Evolutionary conservation across 805 yeast genomes (phyloP), one percentile per base, ranked within the genome.

Genomic region (Nakazawaea siamensis): DNA sequence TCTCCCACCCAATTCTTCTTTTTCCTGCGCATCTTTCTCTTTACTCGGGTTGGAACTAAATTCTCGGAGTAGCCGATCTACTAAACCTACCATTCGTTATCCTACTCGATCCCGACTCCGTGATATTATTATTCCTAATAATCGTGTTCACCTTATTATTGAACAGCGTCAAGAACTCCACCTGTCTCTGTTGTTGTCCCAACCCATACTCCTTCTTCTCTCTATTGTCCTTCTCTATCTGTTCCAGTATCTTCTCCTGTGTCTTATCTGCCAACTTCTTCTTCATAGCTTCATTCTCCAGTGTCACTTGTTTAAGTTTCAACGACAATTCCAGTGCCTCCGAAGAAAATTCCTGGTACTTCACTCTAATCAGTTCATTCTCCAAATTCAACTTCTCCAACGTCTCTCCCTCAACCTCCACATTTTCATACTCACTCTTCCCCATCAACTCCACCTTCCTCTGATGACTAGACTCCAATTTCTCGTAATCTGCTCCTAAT

Each of bases 311-410:
- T 52, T 48, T 4, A 58, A 40, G 20, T 56, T 8, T 43, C 42
- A 16, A 49, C 43, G 17, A 68, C 34, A 8, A 29, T 26, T 2
- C 54, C 57, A 1, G 73, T 73, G 3, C 77, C 76, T n/a, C 42
- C 34, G 72, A 57, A 0, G 78, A 70, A 6, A 48, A 48, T 4
- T 39, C 31, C 47, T 72, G 79, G 43, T 73, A 73, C n/a, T 51
- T 37, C 1, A 40, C 26, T 39, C 80, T 50, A 19, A 66, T 43
- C 4, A 34, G 38, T 18, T 58, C 60, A 31, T 58, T 64, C 18
- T 38, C 31, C 2, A 28, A 18, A 13, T 49, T 33, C 19, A 51
- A 36, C 1, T 32, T 29, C 12, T 46, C 41, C 11, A 50, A 25
- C 26, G 40, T 37, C 17, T 49, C 30, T 18, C 33, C 34, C 2